Evolutionary conservation across 768 basidiomycete genomes (phyloP), one percentile per base, ranked within the genome.

Genomic region (Mrakia hoshinonis): DNA sequence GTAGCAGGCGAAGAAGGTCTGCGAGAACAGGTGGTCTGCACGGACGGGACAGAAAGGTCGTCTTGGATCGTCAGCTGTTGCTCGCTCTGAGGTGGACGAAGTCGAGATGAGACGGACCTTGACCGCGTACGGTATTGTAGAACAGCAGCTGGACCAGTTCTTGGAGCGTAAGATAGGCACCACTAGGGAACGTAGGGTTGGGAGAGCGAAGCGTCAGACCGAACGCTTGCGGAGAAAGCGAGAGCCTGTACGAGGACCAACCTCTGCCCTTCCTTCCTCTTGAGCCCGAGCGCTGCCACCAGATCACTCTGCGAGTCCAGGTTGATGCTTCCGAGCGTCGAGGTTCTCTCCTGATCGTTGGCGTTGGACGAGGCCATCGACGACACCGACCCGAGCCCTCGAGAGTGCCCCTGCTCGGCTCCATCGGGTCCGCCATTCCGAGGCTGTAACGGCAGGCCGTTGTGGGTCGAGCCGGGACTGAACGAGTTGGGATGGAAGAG

Each of bases 1-100:
- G 77, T 90, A 92, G 10, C 89, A 90, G 48, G 92, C 84, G 60
- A 93, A 81, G 79, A 93, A 92, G 78, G 64, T 49, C 20, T 31
- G 46, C 24, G 46, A 24, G 31, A 66, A 66, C 26, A 34, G 31
- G 11, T 26, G 64, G 22, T 66, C 64, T 66, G 31, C 11, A 4
- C 15, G 11, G n/a, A 47, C n/a, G n/a, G n/a, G 1, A 39, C 2
- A 22, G 22, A 15, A 46, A 38, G 31, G 39, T 3, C 26, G 11
- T 22, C 9, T 3, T 11, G 34, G 24, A 13, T 46, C 29, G 38
- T 20, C 43, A 24, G 34, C 22, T 6, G 2, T n/a, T 15, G 5
- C 4, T 24, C 22, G 43, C 39, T 36, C 26, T 4, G 62, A 47
- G n/a, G 13, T 4, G 22, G 62, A 26, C 2, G n/a, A n/a, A n/a